Base-by-base conservation (phyloP, 805 yeast genomes). In the Cyberlindnera lachancei region DNA sequence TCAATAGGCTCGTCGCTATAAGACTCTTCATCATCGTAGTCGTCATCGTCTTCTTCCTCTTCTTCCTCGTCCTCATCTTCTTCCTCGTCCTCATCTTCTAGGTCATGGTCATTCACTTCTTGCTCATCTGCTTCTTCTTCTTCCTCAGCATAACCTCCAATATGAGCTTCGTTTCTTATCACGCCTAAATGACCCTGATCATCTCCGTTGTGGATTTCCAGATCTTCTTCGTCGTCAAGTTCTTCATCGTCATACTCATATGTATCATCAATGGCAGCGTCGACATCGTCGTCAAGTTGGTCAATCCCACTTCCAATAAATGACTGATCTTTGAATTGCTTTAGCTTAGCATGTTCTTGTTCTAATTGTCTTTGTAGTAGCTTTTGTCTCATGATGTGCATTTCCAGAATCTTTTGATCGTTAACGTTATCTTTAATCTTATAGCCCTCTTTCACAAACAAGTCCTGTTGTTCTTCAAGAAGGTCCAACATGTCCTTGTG, bases 21-120 rank as follows among this genome's bases (percentile, higher is more conserved):
- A 10, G 40, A 63, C n/a, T 62, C 70, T 9, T 59, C 68, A 5
- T 62, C 66, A 11, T 58, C 64, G 4, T 61, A 59, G 2, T 62
- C 59, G 4, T 58, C 63, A 10, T 59, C 61, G 7, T 61, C 64
- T 1, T 53, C 63, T 7, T 55, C 59, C 5, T 55, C 61, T 3
- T 55, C 58, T 4, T 53, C 59, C 2, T 34, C 36, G 9, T 32
- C 32, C 0, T 33, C 38, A 9, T 33, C 37, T 4, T 39, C 42
- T 11, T 30, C 40, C 6, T 25, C 31, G 4, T 33, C 26, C 25
- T 38, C 37, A 8, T 37, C 37, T n/a, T 39, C 43, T 11, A 31
- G 36, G 10, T 39, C 41, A 12, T 11, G n/a, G 25, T 75, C 77
- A 26, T 66, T n/a, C n/a, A n/a, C 71, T 11, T 55, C 44, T 11